phyloP scores from a whole-genome alignment of 1,284 basidiomycete genomes.

The Veloporphyrellus conicus region DNA sequence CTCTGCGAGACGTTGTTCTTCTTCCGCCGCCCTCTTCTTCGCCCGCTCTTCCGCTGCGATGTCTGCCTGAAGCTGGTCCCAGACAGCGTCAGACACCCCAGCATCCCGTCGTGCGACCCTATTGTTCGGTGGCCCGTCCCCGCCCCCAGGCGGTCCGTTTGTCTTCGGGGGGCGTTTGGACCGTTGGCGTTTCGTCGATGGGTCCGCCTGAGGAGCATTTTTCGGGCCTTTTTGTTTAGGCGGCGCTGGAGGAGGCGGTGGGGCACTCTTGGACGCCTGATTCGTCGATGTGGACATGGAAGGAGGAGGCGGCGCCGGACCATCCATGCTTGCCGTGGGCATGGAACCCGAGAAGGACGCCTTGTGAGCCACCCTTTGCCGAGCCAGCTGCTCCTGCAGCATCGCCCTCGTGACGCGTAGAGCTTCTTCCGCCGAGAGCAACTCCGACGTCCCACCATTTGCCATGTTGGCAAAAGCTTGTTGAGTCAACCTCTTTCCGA shows the following conservation, averaged over 20 bases:
- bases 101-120: constrained; percentile 35
- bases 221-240: background rate
- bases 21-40: constrained; percentile 22
- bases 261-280: constrained; percentile 15
- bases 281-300: constrained; percentile 27
- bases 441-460: constrained; percentile 15
- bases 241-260: constrained; percentile 2
- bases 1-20: constrained; percentile 26
- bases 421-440: constrained; percentile 12
- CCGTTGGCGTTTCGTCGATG: background rate
- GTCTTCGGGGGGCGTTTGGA: background rate
- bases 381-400: constrained; percentile 22
- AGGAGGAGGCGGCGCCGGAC: constrained; percentile 18
- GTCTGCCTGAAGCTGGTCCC: constrained; percentile 43
- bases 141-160: background rate
- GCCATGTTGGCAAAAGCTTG: constrained; percentile 29
- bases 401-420: constrained; percentile 12
- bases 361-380: constrained; percentile 8
- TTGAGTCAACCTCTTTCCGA: constrained; percentile 46
- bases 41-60: constrained; percentile 31
- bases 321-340: constrained; percentile 25
- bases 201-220: background rate
- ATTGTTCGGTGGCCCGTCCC: background rate
- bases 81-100: constrained; percentile 45
- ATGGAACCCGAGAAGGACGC: constrained; percentile 1